Evolutionary conservation across 495 filamentous ascomycete species (phyloP), one percentile per base, ranked within the genome.

Genomic region (Hypoxylon cercidicola): DNA sequence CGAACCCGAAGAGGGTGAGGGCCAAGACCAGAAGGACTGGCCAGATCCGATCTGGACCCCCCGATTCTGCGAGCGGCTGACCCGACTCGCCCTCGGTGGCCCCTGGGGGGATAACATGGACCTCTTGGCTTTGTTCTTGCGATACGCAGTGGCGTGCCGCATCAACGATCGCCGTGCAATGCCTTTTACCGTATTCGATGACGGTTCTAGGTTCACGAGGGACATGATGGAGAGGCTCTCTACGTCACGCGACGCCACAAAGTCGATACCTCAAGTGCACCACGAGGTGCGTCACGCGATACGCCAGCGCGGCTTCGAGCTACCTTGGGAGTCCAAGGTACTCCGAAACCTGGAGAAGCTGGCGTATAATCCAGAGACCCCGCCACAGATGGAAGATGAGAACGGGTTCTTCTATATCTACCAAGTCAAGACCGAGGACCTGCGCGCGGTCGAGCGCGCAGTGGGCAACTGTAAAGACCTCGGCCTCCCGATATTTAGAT

Each of bases 61-160:
- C 1, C 2, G 16, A 11, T 46, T 46, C 43, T 46, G 43, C 19
- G 43, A 46, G 1, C 43, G 16, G 1, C 19, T 46, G 8, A 23
- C 2, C 19, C 19, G 13, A 9, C 43, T 46, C 4, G 43, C 43
- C 1, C 18, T 46, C 18, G 43, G n/a, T 12, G 43, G 43, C 19
- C 43, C 43, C 6, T 46, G 19, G 43, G 21, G 43, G 6, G 13
- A n/a, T 25, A 25, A 23, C 19, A 7, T 46, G 19, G 43, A 46
- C 2, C 16, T 21, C 10, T 10, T 46, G 43, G 43, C 43, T 8
- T 10, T 23, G 19, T 46, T 46, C 19, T 23, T 46, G 21, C 43
- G 43, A n/a, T 46, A 46, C 43, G 43, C 43, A 7, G 43, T 25
- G 43, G 43, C 43, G 19, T 46, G 43, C 12, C 19, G 43, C 43